phyloP scores from a whole-genome alignment of 208 protist species.

The Porcisia hertigi region DNA sequence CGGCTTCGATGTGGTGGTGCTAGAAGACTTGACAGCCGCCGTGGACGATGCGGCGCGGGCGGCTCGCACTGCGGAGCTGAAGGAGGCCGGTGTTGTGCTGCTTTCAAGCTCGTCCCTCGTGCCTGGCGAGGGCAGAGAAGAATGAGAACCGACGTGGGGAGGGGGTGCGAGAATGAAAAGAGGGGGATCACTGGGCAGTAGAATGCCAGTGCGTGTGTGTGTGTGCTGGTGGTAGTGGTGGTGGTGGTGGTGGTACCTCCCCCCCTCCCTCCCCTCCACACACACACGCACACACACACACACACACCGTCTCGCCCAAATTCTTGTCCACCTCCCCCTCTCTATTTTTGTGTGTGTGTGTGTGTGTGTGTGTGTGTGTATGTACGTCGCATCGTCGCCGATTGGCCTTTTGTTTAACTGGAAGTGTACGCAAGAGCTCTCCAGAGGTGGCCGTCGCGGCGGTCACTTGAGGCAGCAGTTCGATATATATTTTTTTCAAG shows the following conservation, averaged over 20 bases:
- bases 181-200: neutral
- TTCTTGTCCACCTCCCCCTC: neutral
- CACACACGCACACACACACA: no score
- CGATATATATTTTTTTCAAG: no score
- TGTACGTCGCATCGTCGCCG: neutral
- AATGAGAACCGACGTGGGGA: neutral
- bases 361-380: no score
- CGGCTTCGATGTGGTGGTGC: slow-evolving; percentile 53
- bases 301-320: no score
- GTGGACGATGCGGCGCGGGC: slow-evolving; percentile 22
- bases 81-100: slow-evolving; percentile 3
- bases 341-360: neutral
- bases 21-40: slow-evolving; percentile 49
- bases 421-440: no score
- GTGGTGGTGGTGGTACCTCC: no score
- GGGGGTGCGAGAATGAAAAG: neutral
- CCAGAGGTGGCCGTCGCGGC: no score
- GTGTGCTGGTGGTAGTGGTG: no score
- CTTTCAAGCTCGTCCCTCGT: slow-evolving; percentile 3
- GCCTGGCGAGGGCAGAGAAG: neutral
- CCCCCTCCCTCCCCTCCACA: no score
- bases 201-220: neutral
- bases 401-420: neutral
- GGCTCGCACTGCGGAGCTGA: slow-evolving; percentile 9
- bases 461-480: no score